Base-by-base conservation (phyloP, 2,329 filamentous ascomycete species). In the Pyrenochaeta sp. region DNA sequence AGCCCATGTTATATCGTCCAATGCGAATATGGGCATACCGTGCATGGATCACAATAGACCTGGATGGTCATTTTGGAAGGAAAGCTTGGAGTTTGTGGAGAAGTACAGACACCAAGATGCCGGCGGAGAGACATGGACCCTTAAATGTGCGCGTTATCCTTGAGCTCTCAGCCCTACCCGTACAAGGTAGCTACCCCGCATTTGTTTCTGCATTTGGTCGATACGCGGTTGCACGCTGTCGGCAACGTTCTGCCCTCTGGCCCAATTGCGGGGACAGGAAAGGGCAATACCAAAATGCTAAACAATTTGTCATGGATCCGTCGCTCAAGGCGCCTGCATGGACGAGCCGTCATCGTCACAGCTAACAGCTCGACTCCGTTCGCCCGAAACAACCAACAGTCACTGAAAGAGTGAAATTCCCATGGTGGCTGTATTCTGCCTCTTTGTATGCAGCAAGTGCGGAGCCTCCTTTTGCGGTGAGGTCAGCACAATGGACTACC, bases 61-160 rank as follows among this genome's bases (percentile, higher is more conserved):
- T 61, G 54, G 32, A 61, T 58, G 7, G 54, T 61, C 58, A 61
- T 61, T 1, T 51, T 51, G 51, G 7, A 21, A 18, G 9, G 23
- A 27, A 5, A n/a, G n/a, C n/a, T n/a, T n/a, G n/a, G n/a, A n/a
- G n/a, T n/a, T n/a, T n/a, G n/a, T n/a, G n/a, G n/a, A n/a, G n/a
- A n/a, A n/a, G n/a, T n/a, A n/a, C n/a, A n/a, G n/a, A n/a, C n/a
- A n/a, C n/a, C n/a, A n/a, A n/a, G n/a, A n/a, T 27, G 23, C 23
- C 11, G 4, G 32, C 32, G 12, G 32, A 35, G 32, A 17, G 12
- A 5, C 12, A 4, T 35, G 11, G 32, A 35, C 32, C 4, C 32
- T 35, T 35, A 14, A 35, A 35, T 27, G 4, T 27, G 4, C 4
- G 9, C 23, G 4, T 5, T 27, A 27, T 27, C n/a, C n/a, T 5